Base-by-base conservation (phyloP, 345 rosid species). In the Gossypium arboreum region DNA sequence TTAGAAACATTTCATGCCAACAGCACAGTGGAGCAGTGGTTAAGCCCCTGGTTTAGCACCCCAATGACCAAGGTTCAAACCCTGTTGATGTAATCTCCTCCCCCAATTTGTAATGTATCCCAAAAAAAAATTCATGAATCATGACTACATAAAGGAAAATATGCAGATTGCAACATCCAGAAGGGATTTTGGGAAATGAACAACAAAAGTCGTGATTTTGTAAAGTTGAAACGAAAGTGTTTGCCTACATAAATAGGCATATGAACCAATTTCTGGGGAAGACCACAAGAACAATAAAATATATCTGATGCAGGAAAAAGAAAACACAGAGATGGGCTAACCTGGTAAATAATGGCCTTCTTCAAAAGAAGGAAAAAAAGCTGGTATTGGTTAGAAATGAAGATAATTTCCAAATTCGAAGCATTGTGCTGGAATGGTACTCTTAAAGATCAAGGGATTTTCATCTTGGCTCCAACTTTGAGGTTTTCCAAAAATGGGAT, bases 401-500 rank as follows among this genome's bases (percentile, higher is more conserved):
- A 48, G 58, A 50, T 10, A 27, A 27, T 68, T 51, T 51, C 60
- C n/a, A 15, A 50, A 68, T 27, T 34, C 22, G 0, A 51, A 50
- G 44, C 24, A 50, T 25, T 3, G 4, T 25, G 13, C 59, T 16
- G 11, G 50, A 25, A 25, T 16, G 59, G 51, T 16, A 51, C 43
- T 17, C 9, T 16, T 10, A 27, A 50, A 61, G 13, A 61, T 62
- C 29, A 73, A 27, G 59, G 15, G 72, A 3, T 20, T 54, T 63
- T 16, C 34, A 69, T 15, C 79, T 80, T 85, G 9, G 50, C 56
- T 77, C 87, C 87, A 69, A 83, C 80, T 68, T 82, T 61, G 22
- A 86, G 85, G 51, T 56, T 73, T 41, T 73, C 56, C 66, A 83
- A 76, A 76, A 82, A 82, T 45, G 79, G 70, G 45, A 85, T 78